phyloP scores from a whole-genome alignment of 129 eudicot species.

The Tagetes patula region DNA sequence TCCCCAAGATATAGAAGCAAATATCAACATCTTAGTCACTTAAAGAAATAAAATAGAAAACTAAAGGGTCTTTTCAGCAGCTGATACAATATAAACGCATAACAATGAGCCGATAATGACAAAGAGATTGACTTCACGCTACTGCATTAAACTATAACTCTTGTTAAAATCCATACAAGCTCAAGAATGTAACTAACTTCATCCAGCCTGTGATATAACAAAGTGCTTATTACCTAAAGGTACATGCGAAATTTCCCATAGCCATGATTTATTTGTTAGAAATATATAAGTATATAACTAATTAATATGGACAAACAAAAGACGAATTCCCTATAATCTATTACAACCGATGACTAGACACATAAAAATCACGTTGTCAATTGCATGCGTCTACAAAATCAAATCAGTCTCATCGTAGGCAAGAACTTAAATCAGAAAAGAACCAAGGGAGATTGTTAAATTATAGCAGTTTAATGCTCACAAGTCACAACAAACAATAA shows the following conservation, averaged over 20 bases:
- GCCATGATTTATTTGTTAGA: not conserved
- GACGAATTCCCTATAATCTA: not conserved
- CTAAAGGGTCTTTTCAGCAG: not conserved
- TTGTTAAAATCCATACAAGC: slow-evolving; percentile 10
- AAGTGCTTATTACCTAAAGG: slow-evolving; percentile 2
- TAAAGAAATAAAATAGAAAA: not conserved
- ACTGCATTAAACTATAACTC: not conserved
- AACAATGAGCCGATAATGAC: not conserved
- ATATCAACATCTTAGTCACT: slow-evolving; percentile 12
- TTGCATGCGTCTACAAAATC: slow-evolving; percentile 10
- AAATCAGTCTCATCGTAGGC: not conserved
- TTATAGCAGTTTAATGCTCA: slow-evolving; percentile 9
- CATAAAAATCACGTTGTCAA: slow-evolving; percentile 4
- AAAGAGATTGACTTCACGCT: not conserved
- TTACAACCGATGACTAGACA: not conserved
- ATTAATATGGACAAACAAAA: slow-evolving; percentile 11
- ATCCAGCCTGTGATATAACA: slow-evolving; percentile 12
- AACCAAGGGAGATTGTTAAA: not conserved
- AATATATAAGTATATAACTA: not conserved
- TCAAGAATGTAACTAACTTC: slow-evolving; percentile 18
- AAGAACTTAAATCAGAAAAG: not conserved
- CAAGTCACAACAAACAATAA: slow-evolving; percentile 7
- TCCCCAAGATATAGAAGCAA: slow-evolving; percentile 16
- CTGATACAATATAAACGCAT: not conserved
- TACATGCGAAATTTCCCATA: not conserved